Base-by-base conservation (phyloP, 306 rosid genomes). In the Ziziphus jujuba region DNA sequence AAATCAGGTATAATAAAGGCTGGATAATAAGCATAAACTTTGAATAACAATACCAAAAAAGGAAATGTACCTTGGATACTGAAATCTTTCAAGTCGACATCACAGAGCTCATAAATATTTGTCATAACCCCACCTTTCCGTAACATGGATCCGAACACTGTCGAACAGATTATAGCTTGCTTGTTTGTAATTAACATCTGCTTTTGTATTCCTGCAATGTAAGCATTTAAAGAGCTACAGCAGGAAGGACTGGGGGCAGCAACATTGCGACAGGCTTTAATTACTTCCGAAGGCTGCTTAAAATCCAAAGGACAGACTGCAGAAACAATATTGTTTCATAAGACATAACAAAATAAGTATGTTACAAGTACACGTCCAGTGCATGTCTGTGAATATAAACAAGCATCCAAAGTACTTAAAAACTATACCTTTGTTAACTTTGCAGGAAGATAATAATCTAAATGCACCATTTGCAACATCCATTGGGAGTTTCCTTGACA, bases 71-170 rank as follows among this genome's bases (percentile, higher is more conserved):
- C 89, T 90, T 87, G 99, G 71, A 93, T 77, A 81, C 99, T 93
- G 80, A 93, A 93, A 81, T 93, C 99, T 88, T 93, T 93, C 85
- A 93, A 85, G 75, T 93, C 99, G 31, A 93, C 89, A 40, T 93
- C 97, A 72, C 99, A 93, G 66, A 93, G 99, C 82, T 88, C 83
- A 71, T 85, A 93, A 73, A 93, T 77, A 85, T 93, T 85, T 48
- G 88, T 79, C 82, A 85, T 71, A 19, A 93, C 88, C 75, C 99
- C 97, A 38, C 92, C 92, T 77, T 89, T 88, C 43, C 97, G 87
- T 61, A 93, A 87, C 85, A 83, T 79, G 69, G 99, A 88, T 45
- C 99, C 99, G 67, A 93, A 93, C 73, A 88, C 80, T 35, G 96
- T 83, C 23, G 99, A 95, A 77, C 97, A 93, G 55, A 90, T 87